Evolutionary conservation across 1,284 basidiomycete species (phyloP), one percentile per base, ranked within the genome.

Genomic region (Dichomitus squalens): DNA sequence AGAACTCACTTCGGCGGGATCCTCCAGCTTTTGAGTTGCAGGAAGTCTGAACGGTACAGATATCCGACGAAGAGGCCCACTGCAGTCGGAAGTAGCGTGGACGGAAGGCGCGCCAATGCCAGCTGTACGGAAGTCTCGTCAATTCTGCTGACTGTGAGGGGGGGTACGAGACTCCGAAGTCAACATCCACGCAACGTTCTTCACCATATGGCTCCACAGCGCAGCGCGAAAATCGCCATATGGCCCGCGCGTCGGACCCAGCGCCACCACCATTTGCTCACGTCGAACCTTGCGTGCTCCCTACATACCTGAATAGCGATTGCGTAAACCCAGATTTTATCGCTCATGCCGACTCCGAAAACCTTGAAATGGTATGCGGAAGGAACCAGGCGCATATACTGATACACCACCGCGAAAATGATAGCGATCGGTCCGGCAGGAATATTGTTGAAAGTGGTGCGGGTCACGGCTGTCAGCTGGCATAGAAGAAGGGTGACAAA

Each of bases 1-100:
- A 33, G 25, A 31, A 38, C 53, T 57, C 23, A 70, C 71, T 59
- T 62, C 31, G 66, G 64, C 11, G 94, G 84, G 35, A 95, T 72
- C 39, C 93, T 85, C 71, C 71, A 72, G 34, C 68, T 74, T 65
- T 92, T 92, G 27, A 95, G 78, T 50, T 85, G 85, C 31, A 88
- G 80, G 21, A 90, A 65, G 70, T 95, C 92, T 12, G 92, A 89
- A 44, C 91, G 87, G 70, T 95, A 95, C 54, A 92, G 75, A 66
- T 87, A 79, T 0, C 94, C 93, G 7, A 85, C 76, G 5, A 89
- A 60, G 9, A 93, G 60, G 25, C 93, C 93, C 33, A 89, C 73
- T 27, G 80, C 58, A 0, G 88, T 79, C 2, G 85, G 82, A 8
- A 84, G 73, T 5, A 81, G 69, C 7, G 90, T 90, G 2, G 85